A percentile compares a stretch with the other conserved stretches of the same genome.
These are phyloP conservation scores for Metschnikowia santaceciliae DNA, from an alignment of 805 yeast species.

Conservation along the genomic window DNA sequence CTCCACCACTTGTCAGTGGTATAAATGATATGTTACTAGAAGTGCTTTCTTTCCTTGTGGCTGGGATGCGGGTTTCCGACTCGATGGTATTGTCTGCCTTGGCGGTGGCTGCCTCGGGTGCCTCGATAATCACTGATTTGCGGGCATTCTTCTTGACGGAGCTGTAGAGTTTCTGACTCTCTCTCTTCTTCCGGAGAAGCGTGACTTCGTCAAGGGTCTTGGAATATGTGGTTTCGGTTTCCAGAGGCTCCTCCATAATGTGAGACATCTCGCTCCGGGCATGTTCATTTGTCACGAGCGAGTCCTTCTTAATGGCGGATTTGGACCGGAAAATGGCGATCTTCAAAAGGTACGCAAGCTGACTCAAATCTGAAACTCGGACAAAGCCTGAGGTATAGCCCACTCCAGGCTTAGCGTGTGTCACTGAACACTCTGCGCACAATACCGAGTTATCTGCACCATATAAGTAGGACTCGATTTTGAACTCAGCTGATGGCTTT, in stretches of 20 bases:
- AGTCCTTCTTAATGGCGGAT: conserved; percentile 46
- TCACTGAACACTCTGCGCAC: conserved; percentile 63
- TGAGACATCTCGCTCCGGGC: conserved; percentile 13
- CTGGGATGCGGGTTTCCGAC: conserved; percentile 14
- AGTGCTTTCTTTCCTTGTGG: conserved; percentile 19
- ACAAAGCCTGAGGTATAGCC: conserved; percentile 45
- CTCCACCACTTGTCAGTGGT: conserved; percentile 19
- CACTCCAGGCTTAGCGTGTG: conserved; percentile 28
- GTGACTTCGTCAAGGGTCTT: conserved; percentile 74
- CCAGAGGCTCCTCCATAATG: conserved; percentile 17
- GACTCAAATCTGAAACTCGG: conserved; percentile 64
- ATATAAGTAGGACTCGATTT: conserved; percentile 12
- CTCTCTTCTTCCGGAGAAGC: conserved; percentile 68
- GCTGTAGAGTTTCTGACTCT: conserved; percentile 52
- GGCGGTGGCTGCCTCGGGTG: conserved; percentile 50
- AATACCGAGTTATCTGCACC: conserved; percentile 31
- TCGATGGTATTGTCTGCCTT: conserved; percentile 24
- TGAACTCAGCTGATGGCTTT: conserved; percentile 12
- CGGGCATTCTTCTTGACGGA: conserved; percentile 60
- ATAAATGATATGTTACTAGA: conserved; percentile 29
- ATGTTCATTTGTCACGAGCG: conserved; percentile 3
- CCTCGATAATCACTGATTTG: conserved; percentile 61
- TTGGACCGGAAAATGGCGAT: conserved; percentile 78
- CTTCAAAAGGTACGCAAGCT: conserved; percentile 70
- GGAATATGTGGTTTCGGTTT: conserved; percentile 51